These are phyloP conservation scores for Venturia asperata DNA, from an alignment of 2,329 filamentous ascomycete species.

Conservation along the genomic window DNA sequence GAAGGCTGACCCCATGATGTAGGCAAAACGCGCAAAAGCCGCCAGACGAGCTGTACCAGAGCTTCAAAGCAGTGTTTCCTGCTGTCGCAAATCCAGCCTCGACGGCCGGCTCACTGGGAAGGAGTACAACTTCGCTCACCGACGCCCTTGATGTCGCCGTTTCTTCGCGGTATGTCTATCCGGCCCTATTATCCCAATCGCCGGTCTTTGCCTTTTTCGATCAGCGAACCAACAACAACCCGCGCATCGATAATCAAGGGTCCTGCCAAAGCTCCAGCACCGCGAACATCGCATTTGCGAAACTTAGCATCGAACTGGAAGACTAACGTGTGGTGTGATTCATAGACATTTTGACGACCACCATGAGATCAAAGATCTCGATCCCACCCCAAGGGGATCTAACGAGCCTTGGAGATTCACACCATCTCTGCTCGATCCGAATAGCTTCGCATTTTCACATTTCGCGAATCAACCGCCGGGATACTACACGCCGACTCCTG, in stretches of 20 bases:
- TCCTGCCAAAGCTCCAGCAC: not conserved
- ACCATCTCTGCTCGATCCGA: slow-evolving; percentile 79
- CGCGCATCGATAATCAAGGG: slow-evolving; percentile 3
- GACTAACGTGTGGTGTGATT: slow-evolving; percentile 20
- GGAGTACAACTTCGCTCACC: slow-evolving; percentile 37
- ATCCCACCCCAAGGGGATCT: slow-evolving; percentile 72
- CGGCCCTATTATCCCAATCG: slow-evolving; percentile 10
- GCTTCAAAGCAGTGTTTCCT: slow-evolving; percentile 77
- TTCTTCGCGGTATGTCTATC: slow-evolving; percentile 37
- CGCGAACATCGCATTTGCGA: not conserved
- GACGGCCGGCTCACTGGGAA: slow-evolving; percentile 41
- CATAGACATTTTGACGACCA: slow-evolving; percentile 39
- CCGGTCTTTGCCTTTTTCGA: slow-evolving; percentile 19
- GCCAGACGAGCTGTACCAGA: slow-evolving; percentile 72
- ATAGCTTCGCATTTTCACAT: slow-evolving; percentile 69
- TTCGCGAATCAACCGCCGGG: slow-evolving; percentile 74
- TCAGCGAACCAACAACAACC: not conserved
- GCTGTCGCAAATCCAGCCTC: slow-evolving; percentile 46
- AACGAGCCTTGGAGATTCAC: slow-evolving; percentile 84
- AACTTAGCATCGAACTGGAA: not conserved
- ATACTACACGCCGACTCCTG: slow-evolving; percentile 84
- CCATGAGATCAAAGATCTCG: slow-evolving; percentile 61
- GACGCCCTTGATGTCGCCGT: slow-evolving; percentile 42
- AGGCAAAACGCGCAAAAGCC: slow-evolving; percentile 80
- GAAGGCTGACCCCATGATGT: slow-evolving; percentile 20